A percentile compares a stretch with the other conserved stretches of the same genome.
Evolutionary conservation across 225 moss, liverwort and hornwort genomes (phyloP).

Genomic region (Rhytidiadelphus loreus): DNA sequence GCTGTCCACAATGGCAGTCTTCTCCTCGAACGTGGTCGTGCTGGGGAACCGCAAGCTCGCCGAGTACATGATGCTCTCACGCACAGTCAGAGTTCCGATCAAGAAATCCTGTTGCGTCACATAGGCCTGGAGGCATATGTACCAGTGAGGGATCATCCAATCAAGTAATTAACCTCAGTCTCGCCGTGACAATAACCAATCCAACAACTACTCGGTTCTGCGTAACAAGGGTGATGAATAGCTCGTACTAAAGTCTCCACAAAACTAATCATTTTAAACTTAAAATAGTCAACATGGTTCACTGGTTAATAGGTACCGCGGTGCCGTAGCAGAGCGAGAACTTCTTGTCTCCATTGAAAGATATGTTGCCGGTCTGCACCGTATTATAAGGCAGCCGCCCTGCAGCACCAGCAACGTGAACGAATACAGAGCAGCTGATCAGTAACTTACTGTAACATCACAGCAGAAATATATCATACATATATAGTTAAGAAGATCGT

Average conservation of each 20-base stretch:
- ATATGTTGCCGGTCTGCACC: slow-evolving; percentile 10
- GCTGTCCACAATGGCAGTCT: slow-evolving; percentile 8
- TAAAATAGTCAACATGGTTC: background rate
- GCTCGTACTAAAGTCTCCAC: background rate
- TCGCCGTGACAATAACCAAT: background rate
- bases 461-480: too few relatives aligned
- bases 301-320: background rate
- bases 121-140: slow-evolving; percentile 2
- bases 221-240: background rate
- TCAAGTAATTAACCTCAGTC: background rate
- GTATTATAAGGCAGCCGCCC: slow-evolving; percentile 25
- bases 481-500: background rate
- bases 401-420: background rate
- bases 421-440: background rate
- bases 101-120: slow-evolving; percentile 40
- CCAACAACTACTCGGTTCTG: background rate
- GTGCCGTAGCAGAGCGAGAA: slow-evolving; percentile 21
- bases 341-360: slow-evolving; percentile 27
- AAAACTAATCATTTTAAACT: too few relatives aligned
- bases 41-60: slow-evolving; percentile 24
- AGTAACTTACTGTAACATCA: background rate
- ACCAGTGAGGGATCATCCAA: background rate
- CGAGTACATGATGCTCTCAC: slow-evolving; percentile 34
- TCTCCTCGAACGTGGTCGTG: background rate
- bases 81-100: slow-evolving; percentile 39